Evolutionary conservation across 2,329 filamentous ascomycete genomes (phyloP).

Genomic region (Ophiostoma montium): DNA sequence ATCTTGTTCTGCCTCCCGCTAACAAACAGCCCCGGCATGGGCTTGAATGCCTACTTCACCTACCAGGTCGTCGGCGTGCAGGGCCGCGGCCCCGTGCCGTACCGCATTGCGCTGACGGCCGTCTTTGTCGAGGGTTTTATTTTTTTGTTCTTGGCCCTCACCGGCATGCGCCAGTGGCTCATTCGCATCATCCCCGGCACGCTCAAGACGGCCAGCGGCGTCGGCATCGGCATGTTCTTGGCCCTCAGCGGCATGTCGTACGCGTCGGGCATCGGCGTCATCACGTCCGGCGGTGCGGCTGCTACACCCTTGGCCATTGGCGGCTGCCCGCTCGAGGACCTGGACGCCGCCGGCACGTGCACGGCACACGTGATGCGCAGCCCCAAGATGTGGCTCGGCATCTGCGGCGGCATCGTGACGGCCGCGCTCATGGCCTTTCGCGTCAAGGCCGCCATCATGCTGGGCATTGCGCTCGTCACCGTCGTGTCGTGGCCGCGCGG

Average conservation of each 20-base stretch:
- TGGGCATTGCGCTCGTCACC: slow-evolving; percentile 58
- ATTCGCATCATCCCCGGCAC: slow-evolving; percentile 50
- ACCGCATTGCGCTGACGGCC: slow-evolving; percentile 46
- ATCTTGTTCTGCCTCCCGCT: slow-evolving; percentile 5
- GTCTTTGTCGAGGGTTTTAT: slow-evolving; percentile 52
- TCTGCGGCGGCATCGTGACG: slow-evolving; percentile 66
- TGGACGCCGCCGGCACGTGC: slow-evolving; percentile 23
- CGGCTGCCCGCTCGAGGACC: slow-evolving; percentile 49
- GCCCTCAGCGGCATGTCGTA: slow-evolving; percentile 58
- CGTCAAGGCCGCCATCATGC: slow-evolving; percentile 60
- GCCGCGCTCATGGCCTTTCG: slow-evolving; percentile 68
- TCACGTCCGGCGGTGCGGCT: slow-evolving; percentile 49
- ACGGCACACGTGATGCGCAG: not conserved
- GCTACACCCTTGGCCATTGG: slow-evolving; percentile 63
- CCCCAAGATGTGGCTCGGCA: slow-evolving; percentile 61
- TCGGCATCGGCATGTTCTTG: slow-evolving; percentile 50
- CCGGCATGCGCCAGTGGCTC: slow-evolving; percentile 60
- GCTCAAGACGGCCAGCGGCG: slow-evolving; percentile 51
- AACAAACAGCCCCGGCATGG: slow-evolving; percentile 45
- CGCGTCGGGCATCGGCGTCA: slow-evolving; percentile 66
- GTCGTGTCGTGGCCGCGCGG: slow-evolving; percentile 60
- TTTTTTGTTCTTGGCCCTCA: slow-evolving; percentile 48
- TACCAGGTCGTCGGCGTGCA: slow-evolving; percentile 52
- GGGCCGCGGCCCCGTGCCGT: slow-evolving; percentile 41
- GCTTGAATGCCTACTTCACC: slow-evolving; percentile 53